Evolutionary conservation across 78 protist genomes (phyloP), one percentile per base, ranked within the genome.

Genomic region (Dictyostelium citrinum): DNA sequence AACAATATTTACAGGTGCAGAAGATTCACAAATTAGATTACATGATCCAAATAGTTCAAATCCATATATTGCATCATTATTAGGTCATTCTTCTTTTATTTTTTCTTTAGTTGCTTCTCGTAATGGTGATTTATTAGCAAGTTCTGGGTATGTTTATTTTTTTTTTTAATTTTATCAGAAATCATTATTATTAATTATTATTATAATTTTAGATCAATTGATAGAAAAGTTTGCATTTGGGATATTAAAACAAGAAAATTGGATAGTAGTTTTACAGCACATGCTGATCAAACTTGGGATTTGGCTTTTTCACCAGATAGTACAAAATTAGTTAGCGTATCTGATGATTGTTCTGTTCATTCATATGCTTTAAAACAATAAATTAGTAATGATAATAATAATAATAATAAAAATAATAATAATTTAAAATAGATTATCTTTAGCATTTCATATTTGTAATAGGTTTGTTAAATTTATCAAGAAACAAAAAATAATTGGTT

Each of bases 181-280:
- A 5, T 39, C 5, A 39, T 39, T 39, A 39, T 41, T 17, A 10
- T 2, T n/a, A 16, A 58, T 22, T 9, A 39, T 22, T 72, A 45
- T 45, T 33, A 70, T 29, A 10, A 39, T 8, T 60, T 6, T 16
- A 77, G 84, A 10, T 81, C 95, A 16, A 90, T 74, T 22, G 95
- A 91, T 60, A 51, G 55, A 29, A 91, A 70, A 22, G 95, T 91
- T 14, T 81, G 84, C 31, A 80, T 91, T 39, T 91, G 95, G 95
- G 95, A 91, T 61, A 45, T 91, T 33, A 45, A 61, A 61, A 67
- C 78, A n/a, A 77, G 70, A 41, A 83, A 91, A 37, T 82, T 78
- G n/a, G 84, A 91, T 64, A 71, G 78, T 24, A 82, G 90, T 58
- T 91, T 91, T 31, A 37, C 67, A 16, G 95, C 55, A 10, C 95